Conservation (phyloP, 2,329 filamentous ascomycete genomes). For the Parafenestella ontariensis region DNA sequence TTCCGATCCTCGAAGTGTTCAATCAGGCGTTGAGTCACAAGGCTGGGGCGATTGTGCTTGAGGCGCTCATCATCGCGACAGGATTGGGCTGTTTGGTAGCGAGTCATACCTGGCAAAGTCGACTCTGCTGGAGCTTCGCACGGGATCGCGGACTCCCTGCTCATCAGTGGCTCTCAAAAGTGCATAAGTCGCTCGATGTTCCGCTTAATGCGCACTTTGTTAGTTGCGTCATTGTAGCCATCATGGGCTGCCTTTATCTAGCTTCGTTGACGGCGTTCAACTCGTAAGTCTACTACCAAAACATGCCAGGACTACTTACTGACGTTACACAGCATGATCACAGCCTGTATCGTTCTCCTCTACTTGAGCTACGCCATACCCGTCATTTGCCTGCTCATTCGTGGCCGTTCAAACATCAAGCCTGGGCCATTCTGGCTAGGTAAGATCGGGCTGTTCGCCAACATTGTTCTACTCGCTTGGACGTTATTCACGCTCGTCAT, state of each 20-base stretch:
- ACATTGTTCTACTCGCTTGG: slow-evolving; percentile 56
- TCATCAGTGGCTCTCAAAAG: slow-evolving; percentile 49
- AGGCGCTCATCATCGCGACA: slow-evolving; percentile 56
- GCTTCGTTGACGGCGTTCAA: slow-evolving; percentile 53
- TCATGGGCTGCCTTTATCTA: slow-evolving; percentile 57
- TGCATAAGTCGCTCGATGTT: slow-evolving; percentile 53
- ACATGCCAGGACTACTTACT: background rate
- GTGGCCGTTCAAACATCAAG: slow-evolving; percentile 54
- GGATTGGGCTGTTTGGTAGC: slow-evolving; percentile 57
- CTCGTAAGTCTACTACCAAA: slow-evolving; percentile 32
- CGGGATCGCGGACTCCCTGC: slow-evolving; percentile 58
- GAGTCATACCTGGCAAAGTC: slow-evolving; percentile 59
- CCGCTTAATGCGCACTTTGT: slow-evolving; percentile 54
- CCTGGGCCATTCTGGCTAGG: slow-evolving; percentile 59
- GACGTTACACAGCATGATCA: slow-evolving; percentile 46
- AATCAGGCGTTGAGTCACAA: slow-evolving; percentile 52
- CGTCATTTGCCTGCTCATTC: slow-evolving; percentile 54
- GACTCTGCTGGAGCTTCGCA: slow-evolving; percentile 62
- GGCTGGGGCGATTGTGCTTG: slow-evolving; percentile 56
- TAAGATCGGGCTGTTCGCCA: slow-evolving; percentile 51
- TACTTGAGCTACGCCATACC: slow-evolving; percentile 52
- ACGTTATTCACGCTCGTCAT: slow-evolving; percentile 60
- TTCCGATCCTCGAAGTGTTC: slow-evolving; percentile 59
- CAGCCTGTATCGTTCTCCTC: slow-evolving; percentile 52
- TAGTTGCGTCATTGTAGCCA: slow-evolving; percentile 54